Conservation (phyloP, 225 moss, liverwort and hornwort genomes). For the Polytrichum formosum region DNA sequence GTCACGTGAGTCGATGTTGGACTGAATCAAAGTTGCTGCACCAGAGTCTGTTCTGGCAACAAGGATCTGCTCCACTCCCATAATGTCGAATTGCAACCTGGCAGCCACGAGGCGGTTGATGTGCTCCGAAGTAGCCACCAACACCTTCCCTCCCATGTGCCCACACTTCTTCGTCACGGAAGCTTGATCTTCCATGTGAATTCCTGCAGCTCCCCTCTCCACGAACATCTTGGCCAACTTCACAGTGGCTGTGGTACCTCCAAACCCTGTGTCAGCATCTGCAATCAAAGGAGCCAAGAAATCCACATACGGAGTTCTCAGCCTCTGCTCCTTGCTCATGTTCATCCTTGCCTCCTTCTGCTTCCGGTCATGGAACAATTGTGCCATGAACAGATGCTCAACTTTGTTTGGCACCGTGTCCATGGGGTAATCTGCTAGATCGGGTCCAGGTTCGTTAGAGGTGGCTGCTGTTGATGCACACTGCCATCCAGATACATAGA, state of each 20-base stretch:
- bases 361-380: constrained; percentile 41
- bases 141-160: constrained; percentile 45
- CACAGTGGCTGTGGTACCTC: constrained; percentile 41
- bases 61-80: constrained; percentile 37
- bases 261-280: constrained; percentile 44
- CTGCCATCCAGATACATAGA: constrained; percentile 53
- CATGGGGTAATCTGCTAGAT: constrained; percentile 47
- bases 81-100: constrained; percentile 38
- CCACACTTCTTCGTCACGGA: constrained; percentile 46
- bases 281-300: constrained; percentile 39
- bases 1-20: constrained; percentile 35
- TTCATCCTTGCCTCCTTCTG: constrained; percentile 28
- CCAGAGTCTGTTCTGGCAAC: constrained; percentile 35
- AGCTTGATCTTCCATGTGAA: constrained; percentile 46
- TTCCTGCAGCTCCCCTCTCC: constrained; percentile 36
- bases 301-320: constrained; percentile 33
- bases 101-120: constrained; percentile 36
- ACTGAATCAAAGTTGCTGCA: constrained; percentile 27
- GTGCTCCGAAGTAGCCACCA: constrained; percentile 40
- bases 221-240: constrained; percentile 46
- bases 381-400: constrained; percentile 39
- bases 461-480: constrained; percentile 43
- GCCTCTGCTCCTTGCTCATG: constrained; percentile 17
- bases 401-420: constrained; percentile 52
- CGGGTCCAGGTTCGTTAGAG: constrained; percentile 43